A percentile compares a stretch with the other conserved stretches of the same genome.
These are phyloP conservation scores for Huntiella bhutanensis DNA, from an alignment of 2,329 filamentous ascomycete species.

Conservation along the genomic window DNA sequence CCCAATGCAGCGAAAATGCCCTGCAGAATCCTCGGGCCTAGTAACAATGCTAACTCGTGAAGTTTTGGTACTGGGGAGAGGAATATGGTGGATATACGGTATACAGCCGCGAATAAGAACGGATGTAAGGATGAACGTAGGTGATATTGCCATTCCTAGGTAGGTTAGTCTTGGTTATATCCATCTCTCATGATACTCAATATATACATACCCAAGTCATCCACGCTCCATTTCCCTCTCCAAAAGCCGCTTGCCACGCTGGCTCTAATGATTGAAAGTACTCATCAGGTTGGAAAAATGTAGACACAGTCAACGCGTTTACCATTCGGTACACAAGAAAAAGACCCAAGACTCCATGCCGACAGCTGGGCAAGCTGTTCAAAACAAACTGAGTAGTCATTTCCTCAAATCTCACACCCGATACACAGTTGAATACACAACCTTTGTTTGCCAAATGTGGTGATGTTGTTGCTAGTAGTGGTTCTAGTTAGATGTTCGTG, in stretches of 20 bases:
- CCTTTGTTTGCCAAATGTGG: no score
- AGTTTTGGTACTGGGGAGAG: constrained; percentile 22
- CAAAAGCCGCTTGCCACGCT: constrained; percentile 79
- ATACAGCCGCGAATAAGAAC: constrained; percentile 61
- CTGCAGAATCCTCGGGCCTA: constrained; percentile 57
- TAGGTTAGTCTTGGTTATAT: neutral
- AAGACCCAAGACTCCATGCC: constrained; percentile 7
- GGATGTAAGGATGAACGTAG: constrained; percentile 85
- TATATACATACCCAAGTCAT: constrained; percentile 62
- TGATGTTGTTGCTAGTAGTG: no score
- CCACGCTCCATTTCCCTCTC: constrained; percentile 60
- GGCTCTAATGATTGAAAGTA: constrained; percentile 93
- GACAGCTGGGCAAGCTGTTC: neutral
- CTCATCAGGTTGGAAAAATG: constrained; percentile 97
- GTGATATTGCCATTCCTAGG: constrained; percentile 77
- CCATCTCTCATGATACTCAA: neutral
- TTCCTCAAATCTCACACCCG: no score
- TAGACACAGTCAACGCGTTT: constrained; percentile 61
- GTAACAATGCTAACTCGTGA: constrained; percentile 48
- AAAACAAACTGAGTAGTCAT: no score
- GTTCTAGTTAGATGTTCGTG: no score
- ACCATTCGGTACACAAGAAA: constrained; percentile 53
- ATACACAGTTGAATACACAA: no score
- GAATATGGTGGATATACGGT: constrained; percentile 41
- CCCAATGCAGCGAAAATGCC: constrained; percentile 56